Evolutionary conservation across 306 rosid species (phyloP).

Genomic region (Cucumis melo): DNA sequence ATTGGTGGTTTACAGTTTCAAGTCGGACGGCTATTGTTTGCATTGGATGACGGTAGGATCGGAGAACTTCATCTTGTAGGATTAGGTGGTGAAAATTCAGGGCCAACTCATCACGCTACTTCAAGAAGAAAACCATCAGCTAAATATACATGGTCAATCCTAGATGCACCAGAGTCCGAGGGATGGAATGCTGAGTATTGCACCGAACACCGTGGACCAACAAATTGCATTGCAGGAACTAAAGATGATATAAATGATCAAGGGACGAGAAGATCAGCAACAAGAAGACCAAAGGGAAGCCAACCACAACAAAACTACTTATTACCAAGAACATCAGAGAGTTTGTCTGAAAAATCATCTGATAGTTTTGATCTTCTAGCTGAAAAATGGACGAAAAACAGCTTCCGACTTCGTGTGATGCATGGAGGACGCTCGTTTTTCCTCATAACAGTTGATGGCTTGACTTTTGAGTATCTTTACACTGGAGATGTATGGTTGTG

Average conservation of each 20-base stretch:
- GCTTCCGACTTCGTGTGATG: constrained; percentile 63
- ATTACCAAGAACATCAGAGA: constrained; percentile 15
- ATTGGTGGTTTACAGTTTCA: constrained; percentile 58
- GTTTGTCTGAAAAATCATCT: constrained; percentile 14
- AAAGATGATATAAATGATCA: constrained; percentile 52
- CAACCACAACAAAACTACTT: constrained; percentile 46
- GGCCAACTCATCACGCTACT: constrained; percentile 39
- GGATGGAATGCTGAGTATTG: constrained; percentile 98
- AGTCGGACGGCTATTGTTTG: constrained; percentile 48
- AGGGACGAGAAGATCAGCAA: constrained; percentile 29
- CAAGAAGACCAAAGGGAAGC: constrained; percentile 55
- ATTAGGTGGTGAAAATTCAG: constrained; percentile 64
- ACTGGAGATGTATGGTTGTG: constrained; percentile 71
- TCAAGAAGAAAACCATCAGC: constrained; percentile 33
- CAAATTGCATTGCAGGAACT: constrained; percentile 56
- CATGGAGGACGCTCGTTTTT: constrained; percentile 69
- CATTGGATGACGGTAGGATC: constrained; percentile 72
- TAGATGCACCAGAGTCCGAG: constrained; percentile 78
- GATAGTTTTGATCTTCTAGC: constrained; percentile 29
- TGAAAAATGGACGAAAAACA: constrained; percentile 42
- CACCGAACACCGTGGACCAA: constrained; percentile 65
- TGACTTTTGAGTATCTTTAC: constrained; percentile 58
- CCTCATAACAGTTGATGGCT: constrained; percentile 53
- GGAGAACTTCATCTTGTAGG: constrained; percentile 68
- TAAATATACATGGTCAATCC: constrained; percentile 61